phyloP scores from a whole-genome alignment of 768 basidiomycete genomes.

The Pulveroboletus sp. region DNA sequence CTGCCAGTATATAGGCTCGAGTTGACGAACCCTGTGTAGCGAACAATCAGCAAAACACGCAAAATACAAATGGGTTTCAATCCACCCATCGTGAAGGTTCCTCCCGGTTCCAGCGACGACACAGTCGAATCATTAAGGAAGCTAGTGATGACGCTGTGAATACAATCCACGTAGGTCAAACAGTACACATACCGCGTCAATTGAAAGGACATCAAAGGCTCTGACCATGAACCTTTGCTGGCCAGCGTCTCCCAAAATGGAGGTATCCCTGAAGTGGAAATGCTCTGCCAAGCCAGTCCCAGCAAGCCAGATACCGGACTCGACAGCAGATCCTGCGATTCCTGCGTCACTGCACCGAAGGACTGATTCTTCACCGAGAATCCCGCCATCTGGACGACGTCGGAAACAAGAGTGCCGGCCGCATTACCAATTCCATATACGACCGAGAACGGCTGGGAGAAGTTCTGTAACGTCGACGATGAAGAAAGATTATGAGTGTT shows the following conservation, averaged over 20 bases:
- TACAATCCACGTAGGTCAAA: not conserved
- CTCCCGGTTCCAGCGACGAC: conserved; percentile 55
- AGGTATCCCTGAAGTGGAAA: conserved; percentile 63
- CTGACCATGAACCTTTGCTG: conserved; percentile 53
- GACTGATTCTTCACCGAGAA: conserved; percentile 46
- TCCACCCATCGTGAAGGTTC: conserved; percentile 69
- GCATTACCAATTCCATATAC: conserved; percentile 82
- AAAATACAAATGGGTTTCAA: not conserved
- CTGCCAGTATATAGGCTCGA: conserved; percentile 70
- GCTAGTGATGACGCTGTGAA: conserved; percentile 23
- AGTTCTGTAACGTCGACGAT: conserved; percentile 56
- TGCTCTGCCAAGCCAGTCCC: conserved; percentile 75
- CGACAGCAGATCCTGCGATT: conserved; percentile 55
- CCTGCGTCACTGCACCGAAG: conserved; percentile 59
- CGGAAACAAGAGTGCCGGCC: conserved; percentile 61
- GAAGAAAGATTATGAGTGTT: conserved; percentile 46
- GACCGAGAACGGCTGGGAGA: conserved; percentile 56
- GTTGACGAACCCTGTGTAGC: conserved; percentile 56
- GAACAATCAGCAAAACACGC: not conserved
- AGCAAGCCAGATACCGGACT: conserved; percentile 76
- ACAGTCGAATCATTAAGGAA: conserved; percentile 43
- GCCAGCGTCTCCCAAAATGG: conserved; percentile 88
- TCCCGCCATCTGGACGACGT: conserved; percentile 66
- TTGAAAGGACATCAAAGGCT: conserved; percentile 78
- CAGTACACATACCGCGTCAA: conserved; percentile 56